These are phyloP conservation scores for Conticribra guillardii DNA, from an alignment of 108 stramenopile genomes.

Conservation along the genomic window DNA sequence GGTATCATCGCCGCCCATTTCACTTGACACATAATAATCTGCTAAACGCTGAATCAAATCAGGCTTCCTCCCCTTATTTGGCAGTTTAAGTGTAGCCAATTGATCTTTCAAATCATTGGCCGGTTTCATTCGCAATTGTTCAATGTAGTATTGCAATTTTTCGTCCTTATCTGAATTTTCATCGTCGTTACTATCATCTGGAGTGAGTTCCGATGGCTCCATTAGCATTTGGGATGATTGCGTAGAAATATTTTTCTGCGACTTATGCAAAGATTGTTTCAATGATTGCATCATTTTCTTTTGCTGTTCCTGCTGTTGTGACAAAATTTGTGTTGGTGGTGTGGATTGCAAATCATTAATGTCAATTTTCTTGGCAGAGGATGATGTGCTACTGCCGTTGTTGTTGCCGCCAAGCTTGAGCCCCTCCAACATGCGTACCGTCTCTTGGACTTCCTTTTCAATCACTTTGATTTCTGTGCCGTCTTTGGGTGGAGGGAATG, in stretches of 20 bases:
- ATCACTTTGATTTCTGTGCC: slow-evolving; percentile 36
- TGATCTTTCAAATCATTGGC: slow-evolving; percentile 76
- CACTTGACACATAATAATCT: slow-evolving; percentile 53
- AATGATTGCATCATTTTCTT: slow-evolving; percentile 32
- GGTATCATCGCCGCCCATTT: slow-evolving; percentile 18
- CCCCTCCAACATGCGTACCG: slow-evolving; percentile 47
- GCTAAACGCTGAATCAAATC: slow-evolving; percentile 78
- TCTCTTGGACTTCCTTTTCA: slow-evolving; percentile 45
- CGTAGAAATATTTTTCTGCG: slow-evolving; percentile 1
- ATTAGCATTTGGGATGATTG: background rate
- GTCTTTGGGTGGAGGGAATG: slow-evolving; percentile 43
- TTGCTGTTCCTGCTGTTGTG: slow-evolving; percentile 31
- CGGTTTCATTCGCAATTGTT: slow-evolving; percentile 56
- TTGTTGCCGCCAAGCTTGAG: slow-evolving; percentile 21
- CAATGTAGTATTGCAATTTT: slow-evolving; percentile 22
- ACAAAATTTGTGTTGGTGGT: slow-evolving; percentile 11
- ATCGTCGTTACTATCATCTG: background rate
- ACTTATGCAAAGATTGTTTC: slow-evolving; percentile 33
- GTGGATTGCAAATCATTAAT: background rate
- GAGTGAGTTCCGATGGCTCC: no score
- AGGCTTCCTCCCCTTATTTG: slow-evolving; percentile 75
- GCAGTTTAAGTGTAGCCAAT: slow-evolving; percentile 55
- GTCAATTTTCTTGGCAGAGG: background rate
- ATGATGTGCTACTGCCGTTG: background rate
- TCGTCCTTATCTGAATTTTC: slow-evolving; percentile 16